Base-by-base conservation (phyloP, 257 asterid species). In the Handroanthus guayacan region DNA sequence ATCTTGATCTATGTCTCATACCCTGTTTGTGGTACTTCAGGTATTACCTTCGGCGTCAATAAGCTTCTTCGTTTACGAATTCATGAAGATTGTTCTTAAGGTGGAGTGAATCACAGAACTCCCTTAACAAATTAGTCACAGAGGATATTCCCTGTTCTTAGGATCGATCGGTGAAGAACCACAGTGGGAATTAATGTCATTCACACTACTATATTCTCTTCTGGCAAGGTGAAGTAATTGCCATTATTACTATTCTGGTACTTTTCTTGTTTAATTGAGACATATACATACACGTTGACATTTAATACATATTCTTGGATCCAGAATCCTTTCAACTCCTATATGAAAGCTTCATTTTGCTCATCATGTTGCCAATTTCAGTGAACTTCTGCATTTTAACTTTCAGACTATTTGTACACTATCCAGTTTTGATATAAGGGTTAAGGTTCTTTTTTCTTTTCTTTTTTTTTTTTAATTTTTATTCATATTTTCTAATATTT, bases 21-120 rank as follows among this genome's bases (percentile, higher is more conserved):
- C 54, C 50, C n/a, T 62, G 75, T 41, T 64, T 64, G 5, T 69
- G 66, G 25, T 52, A 38, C 78, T 75, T 79, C 90, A 93, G 98
- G 98, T 92, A n/a, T 67, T 94, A 77, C 98, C 98, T 77, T 94
- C 98, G n/a, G 98, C 97, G 5, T 86, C 98, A 17, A 94, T 91
- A 74, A 87, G 98, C 87, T 94, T 89, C 87, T 94, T 94, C 45
- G 95, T 92, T 20, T 92, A 94, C 14, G 97, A 94, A 91, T 94
- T 89, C 88, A 88, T 94, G 98, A 94, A 92, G 97, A 82, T 94
- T 60, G 81, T 92, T 82, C 97, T 94, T 51, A 85, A 94, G 80
- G 97, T 88, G 81, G 96, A 88, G 80, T 92, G 87, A 89, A 37
- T 71, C 5, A 2, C 71, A 25, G 60, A 66, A 45, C 69, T 57